Base-by-base conservation (phyloP, 331 rosid genomes). In the Quercus tomentella region DNA sequence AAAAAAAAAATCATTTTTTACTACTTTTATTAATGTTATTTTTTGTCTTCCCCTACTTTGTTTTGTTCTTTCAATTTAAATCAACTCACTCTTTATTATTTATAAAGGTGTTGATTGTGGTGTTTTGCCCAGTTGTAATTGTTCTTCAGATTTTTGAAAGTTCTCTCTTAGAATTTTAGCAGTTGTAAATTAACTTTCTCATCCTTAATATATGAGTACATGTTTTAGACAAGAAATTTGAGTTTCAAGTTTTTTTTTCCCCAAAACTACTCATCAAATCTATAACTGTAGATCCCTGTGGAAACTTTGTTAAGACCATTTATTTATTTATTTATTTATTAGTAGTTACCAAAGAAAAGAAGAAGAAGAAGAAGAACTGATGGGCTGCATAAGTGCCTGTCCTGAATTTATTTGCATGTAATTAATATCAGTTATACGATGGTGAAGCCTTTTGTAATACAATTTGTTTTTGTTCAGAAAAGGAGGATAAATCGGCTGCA, bases 401-500 rank as follows among this genome's bases (percentile, higher is more conserved):
- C 52, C 63, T 28, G 76, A 57, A 75, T 35, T 55, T 49, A 81
- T 35, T 37, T 51, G 79, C 60, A 14, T 74, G 28, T 57, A 56
- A 58, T 52, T 45, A 54, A 66, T 55, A 43, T 7, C 41, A 18
- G 30, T 77, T 72, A 28, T 49, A 77, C 23, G 51, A 37, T 12
- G 55, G 54, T 55, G 18, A 78, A 72, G 76, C 15, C 77, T 74
- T 79, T 54, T 31, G 21, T 74, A 9, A 52, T 17, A 6, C 6
- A 21, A 58, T 35, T 69, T 83, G 1, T 72, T 83, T 35, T 77
- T 81, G 33, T 81, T 41, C 94, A 92, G 97, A 91, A 91, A 84
- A 86, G 97, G 74, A 88, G 88, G 91, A 80, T 92, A 75, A 85
- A 57, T 77, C 91, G 96, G 73, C 87, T 94, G 81, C 90, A 89